Evolutionary conservation across 2,329 filamentous ascomycete species (phyloP).

Genomic region (Hymenoscyphus fructigenus): DNA sequence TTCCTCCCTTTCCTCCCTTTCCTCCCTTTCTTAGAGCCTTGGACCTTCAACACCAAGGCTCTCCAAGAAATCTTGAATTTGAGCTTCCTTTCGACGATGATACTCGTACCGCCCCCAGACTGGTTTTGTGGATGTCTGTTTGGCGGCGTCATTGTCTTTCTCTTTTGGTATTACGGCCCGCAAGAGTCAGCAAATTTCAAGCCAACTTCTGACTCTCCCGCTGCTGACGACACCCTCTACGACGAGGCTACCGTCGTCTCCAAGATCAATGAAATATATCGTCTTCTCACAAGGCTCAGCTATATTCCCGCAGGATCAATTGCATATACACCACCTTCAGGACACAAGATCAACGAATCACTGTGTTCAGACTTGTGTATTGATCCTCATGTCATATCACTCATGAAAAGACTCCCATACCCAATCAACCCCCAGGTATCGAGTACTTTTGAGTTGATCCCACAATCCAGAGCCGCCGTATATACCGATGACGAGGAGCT

Average conservation of each 20-base stretch:
- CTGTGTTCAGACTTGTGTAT: neutral
- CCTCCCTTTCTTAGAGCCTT: too few relatives aligned
- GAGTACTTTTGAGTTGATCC: neutral
- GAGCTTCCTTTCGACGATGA: neutral
- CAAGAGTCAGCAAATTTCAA: neutral
- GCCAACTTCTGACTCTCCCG: neutral
- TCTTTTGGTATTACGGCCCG: neutral
- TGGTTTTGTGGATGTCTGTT: neutral
- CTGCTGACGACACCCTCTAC: neutral
- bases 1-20: too few relatives aligned
- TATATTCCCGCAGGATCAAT: constrained; percentile 4
- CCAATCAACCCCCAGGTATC: neutral
- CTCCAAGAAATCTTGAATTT: neutral
- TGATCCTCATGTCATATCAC: constrained; percentile 2
- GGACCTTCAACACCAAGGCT: neutral
- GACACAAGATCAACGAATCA: constrained; percentile 6
- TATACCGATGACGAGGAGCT: neutral
- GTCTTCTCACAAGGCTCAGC: constrained; percentile 5
- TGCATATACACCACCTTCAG: neutral
- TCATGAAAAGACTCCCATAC: constrained; percentile 8
- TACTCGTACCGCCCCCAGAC: neutral
- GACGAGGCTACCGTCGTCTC: constrained; percentile 6
- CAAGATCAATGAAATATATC: neutral
- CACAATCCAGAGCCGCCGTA: neutral
- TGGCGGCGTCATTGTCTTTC: neutral